Evolutionary conservation across 176 grass and related monocot species (phyloP).

Genomic region (bread wheat (Triticum aestivum)): IWGSC_CS_RefSeq_v2.1 NC_057812.1:431708718-431709217

Average conservation of each 20-base stretch:
- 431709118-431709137: conserved; percentile 74
- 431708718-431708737: conserved; percentile 85
- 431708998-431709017: conserved; percentile 93
- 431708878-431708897: conserved; percentile 93
- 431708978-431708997: conserved; percentile 94
- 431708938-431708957: conserved; percentile 65
- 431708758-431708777: conserved; percentile 72
- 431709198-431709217: conserved; percentile 65
- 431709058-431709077: conserved; percentile 87
- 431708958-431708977: conserved; percentile 93
- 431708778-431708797: conserved; percentile 56
- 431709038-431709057: conserved; percentile 84
- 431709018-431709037: conserved; percentile 85
- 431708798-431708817: conserved; percentile 92
- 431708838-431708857: conserved; percentile 91
- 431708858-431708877: conserved; percentile 84
- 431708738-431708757: conserved; percentile 76
- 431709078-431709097: conserved; percentile 89
- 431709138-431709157: conserved; percentile 62
- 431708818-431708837: conserved; percentile 80
- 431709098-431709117: conserved; percentile 79
- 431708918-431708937: conserved; percentile 77
- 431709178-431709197: conserved; percentile 34
- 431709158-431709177: conserved; percentile 47
- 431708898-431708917: conserved; percentile 95